Evolutionary conservation across 495 filamentous ascomycete genomes (phyloP), one percentile per base, ranked within the genome.

Genomic region (Talaromyces ruber): DNA sequence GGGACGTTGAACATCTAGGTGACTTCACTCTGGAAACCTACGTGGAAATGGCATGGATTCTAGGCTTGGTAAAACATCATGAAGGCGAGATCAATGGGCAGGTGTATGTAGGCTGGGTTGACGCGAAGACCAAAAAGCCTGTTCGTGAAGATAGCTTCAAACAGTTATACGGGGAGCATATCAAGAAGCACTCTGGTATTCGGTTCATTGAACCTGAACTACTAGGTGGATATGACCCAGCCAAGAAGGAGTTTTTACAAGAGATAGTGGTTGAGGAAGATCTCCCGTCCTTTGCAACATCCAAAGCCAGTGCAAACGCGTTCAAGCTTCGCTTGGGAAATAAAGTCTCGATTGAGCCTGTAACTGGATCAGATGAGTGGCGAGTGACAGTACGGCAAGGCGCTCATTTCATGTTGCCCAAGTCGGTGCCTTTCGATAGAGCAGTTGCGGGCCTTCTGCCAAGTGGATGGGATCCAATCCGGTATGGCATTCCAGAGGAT

Each of bases 11-110:
- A 75, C 91, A 94, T 11, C 84, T 92, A 65, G 94, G 94, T 66
- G 81, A 94, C 68, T 98, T 98, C 79, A 97, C 94, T 18, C 86
- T 98, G 16, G 94, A 98, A 74, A 95, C 94, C 21, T 98, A 93
- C 70, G 88, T 98, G 61, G 94, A 98, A 74, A 98, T 98, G 94
- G 92, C 94, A 37, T 98, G 94, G 94, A 90, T 98, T 70, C 97
- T 97, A 94, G 94, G 94, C 60, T 86, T 98, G 60, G 97, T 98
- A 75, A 96, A 89, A 78, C 94, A 98, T 71, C 90, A 96, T 77
- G 97, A 97, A 65, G 95, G 94, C 21, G 90, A 91, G 7, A 87
- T 98, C 71, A 98, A 98, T 76, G 94, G 94, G 70, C 88, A 96
- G 78, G 85, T 87, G 47, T 97, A 98, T 76, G 90, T 93, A 55